A percentile compares a stretch with the other conserved stretches of the same genome.
These are phyloP conservation scores for Eremothecium gossypii DNA, from an alignment of 1,139 yeast genomes.

Conservation along the genomic window DNA sequence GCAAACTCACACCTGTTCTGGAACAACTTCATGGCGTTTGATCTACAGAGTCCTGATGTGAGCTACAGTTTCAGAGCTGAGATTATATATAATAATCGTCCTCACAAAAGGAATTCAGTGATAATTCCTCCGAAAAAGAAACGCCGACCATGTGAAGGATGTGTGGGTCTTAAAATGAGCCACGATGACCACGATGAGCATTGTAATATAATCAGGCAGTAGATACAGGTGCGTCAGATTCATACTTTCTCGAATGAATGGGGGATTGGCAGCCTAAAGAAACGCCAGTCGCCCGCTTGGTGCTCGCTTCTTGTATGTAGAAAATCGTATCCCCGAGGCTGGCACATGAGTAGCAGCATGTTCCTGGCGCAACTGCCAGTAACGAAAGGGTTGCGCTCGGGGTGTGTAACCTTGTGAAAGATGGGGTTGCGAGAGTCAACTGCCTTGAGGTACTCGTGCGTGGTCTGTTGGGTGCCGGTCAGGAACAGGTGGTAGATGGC, in stretches of 20 bases:
- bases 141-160: too few species aligned
- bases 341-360: constrained; percentile 40
- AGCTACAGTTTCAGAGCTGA: too few species aligned
- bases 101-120: too few species aligned
- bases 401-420: constrained; percentile 20
- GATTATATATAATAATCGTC: too few species aligned
- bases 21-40: constrained; percentile 59
- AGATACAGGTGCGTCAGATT: neutral
- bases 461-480: constrained; percentile 53
- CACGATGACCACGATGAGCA: too few species aligned
- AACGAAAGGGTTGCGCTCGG: constrained; percentile 38
- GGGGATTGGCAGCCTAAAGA: constrained; percentile 21
- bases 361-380: constrained; percentile 34
- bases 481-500: constrained; percentile 46
- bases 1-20: constrained; percentile 57
- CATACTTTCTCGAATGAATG: constrained; percentile 9
- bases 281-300: constrained; percentile 38
- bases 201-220: too few species aligned
- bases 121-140: too few species aligned
- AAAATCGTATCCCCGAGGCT: constrained; percentile 39
- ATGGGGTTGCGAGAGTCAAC: constrained; percentile 29
- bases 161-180: too few species aligned
- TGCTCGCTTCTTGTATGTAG: constrained; percentile 34
- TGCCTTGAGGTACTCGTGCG: constrained; percentile 51
- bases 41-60: too few species aligned